Percentiles rank a stretch among this genome's conserved stretches.
These are phyloP conservation scores for Starmerella stellata DNA, from an alignment of 805 yeast species.

Conservation along the genomic window DNA sequence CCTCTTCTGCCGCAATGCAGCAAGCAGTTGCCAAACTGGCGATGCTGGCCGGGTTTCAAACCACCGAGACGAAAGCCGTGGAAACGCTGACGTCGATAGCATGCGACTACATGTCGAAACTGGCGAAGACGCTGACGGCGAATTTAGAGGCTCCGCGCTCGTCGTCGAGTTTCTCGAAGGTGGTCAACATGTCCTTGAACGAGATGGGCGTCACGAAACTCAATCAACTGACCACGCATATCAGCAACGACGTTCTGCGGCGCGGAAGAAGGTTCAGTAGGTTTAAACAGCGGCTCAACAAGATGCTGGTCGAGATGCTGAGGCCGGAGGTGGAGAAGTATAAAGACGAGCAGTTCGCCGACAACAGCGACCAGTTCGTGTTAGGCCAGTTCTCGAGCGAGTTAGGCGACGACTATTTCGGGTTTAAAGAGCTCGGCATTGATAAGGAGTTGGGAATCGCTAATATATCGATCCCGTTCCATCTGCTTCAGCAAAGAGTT, in stretches of 20 bases:
- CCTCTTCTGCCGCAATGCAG: slow-evolving; percentile 48
- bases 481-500: slow-evolving; percentile 41
- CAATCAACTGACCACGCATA: slow-evolving; percentile 54
- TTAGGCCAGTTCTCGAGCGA: slow-evolving; percentile 91
- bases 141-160: slow-evolving; percentile 43
- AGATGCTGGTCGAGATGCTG: slow-evolving; percentile 57
- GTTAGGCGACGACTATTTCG: slow-evolving; percentile 94
- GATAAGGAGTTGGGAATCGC: slow-evolving; percentile 80
- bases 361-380: slow-evolving; percentile 81
- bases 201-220: slow-evolving; percentile 66
- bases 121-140: slow-evolving; percentile 50
- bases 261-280: slow-evolving; percentile 55
- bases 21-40: slow-evolving; percentile 58
- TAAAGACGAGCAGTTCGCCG: slow-evolving; percentile 62
- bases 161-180: slow-evolving; percentile 27
- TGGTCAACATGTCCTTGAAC: slow-evolving; percentile 43
- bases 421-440: slow-evolving; percentile 81
- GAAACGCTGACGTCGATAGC: slow-evolving; percentile 70
- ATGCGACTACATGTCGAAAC: slow-evolving; percentile 55
- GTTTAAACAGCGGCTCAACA: slow-evolving; percentile 44
- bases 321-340: slow-evolving; percentile 41
- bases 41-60: slow-evolving; percentile 86
- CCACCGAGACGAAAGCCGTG: slow-evolving; percentile 58
- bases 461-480: slow-evolving; percentile 75
- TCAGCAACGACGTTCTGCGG: slow-evolving; percentile 51